Conservation (phyloP, 805 yeast species). For the Hanseniaspora clermontiae region DNA sequence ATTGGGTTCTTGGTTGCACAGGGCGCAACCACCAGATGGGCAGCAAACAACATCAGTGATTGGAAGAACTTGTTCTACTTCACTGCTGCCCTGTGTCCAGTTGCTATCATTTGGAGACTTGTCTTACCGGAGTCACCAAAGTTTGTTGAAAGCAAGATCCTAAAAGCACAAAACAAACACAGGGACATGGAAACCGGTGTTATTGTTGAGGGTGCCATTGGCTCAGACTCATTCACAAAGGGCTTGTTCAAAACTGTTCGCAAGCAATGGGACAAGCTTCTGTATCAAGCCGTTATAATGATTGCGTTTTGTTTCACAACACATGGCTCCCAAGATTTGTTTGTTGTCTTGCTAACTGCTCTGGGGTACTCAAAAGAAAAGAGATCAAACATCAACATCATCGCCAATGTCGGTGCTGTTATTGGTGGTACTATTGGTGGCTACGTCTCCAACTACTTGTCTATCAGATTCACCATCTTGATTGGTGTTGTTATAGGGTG, state of each 20-base stretch:
- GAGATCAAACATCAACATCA: slow-evolving; percentile 47
- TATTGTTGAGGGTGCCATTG: neutral
- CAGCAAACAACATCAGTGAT: slow-evolving; percentile 32
- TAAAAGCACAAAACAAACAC: slow-evolving; percentile 19
- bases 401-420: slow-evolving; percentile 57
- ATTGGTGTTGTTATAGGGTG: slow-evolving; percentile 45
- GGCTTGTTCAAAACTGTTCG: slow-evolving; percentile 29
- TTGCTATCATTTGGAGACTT: slow-evolving; percentile 34
- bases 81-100: slow-evolving; percentile 44
- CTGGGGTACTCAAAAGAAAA: slow-evolving; percentile 34
- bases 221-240: slow-evolving; percentile 24
- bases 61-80: slow-evolving; percentile 65
- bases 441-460: slow-evolving; percentile 52
- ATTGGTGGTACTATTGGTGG: slow-evolving; percentile 51
- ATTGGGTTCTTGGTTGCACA: slow-evolving; percentile 57
- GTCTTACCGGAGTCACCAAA: slow-evolving; percentile 42
- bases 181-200: slow-evolving; percentile 21
- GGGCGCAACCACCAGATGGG: slow-evolving; percentile 51
- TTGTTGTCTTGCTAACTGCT: slow-evolving; percentile 46
- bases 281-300: slow-evolving; percentile 48
- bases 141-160: slow-evolving; percentile 32
- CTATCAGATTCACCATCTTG: slow-evolving; percentile 50
- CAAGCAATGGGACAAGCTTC: slow-evolving; percentile 45
- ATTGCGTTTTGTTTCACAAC: slow-evolving; percentile 60
- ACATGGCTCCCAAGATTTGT: slow-evolving; percentile 65